Conservation (phyloP, 108 stramenopile genomes). For the Nitzschia inconspicua region DNA sequence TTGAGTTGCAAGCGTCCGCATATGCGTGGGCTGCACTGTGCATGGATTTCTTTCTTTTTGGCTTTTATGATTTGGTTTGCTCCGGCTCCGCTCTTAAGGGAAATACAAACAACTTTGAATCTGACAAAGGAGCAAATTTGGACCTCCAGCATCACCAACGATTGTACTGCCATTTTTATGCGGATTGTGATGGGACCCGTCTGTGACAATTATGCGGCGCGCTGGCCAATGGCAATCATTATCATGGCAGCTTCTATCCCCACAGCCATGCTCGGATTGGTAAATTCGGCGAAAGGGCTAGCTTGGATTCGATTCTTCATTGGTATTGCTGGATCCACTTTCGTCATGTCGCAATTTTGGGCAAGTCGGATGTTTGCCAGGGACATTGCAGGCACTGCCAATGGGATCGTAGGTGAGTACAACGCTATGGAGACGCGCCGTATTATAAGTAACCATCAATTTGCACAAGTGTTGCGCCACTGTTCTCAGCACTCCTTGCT, state of each 20-base stretch:
- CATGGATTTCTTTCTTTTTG: conserved; percentile 74
- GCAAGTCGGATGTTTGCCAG: conserved; percentile 62
- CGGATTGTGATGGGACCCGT: conserved; percentile 77
- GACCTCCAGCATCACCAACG: conserved; percentile 68
- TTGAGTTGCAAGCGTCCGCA: conserved; percentile 56
- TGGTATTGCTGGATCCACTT: conserved; percentile 59
- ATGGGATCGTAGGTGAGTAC: conserved; percentile 69
- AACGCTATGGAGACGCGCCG: too few species aligned
- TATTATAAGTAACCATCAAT: too few species aligned
- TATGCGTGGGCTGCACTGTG: conserved; percentile 83
- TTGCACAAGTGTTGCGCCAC: too few species aligned
- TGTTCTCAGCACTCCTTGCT: too few species aligned
- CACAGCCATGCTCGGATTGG: conserved; percentile 61
- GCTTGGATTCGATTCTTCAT: conserved; percentile 62
- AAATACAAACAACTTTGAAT: conserved; percentile 55
- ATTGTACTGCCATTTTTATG: conserved; percentile 66
- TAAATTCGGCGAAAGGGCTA: conserved; percentile 45
- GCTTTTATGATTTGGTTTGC: conserved; percentile 90
- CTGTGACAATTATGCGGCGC: conserved; percentile 77
- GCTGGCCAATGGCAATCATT: conserved; percentile 57
- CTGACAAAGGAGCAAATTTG: conserved; percentile 66
- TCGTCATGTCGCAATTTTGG: conserved; percentile 80
- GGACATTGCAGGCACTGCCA: conserved; percentile 66
- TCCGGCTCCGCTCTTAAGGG: conserved; percentile 73
- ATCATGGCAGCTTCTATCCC: conserved; percentile 64